These are phyloP conservation scores for Diphasiastrum complanatum DNA, from an alignment of 83 land plant genomes.

Conservation along the genomic window DNA sequence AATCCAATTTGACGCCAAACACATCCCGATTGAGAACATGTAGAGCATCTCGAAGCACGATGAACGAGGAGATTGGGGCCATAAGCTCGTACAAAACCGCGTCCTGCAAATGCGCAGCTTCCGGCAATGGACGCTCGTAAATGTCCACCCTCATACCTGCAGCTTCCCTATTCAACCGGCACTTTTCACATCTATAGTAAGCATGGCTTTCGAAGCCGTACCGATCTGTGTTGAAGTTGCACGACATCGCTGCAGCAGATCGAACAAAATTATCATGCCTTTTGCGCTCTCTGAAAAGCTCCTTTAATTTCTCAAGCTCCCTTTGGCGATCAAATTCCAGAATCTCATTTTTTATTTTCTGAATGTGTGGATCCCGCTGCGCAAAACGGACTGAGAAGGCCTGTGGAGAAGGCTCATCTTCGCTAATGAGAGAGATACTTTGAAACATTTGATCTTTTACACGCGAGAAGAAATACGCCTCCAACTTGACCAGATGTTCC, in stretches of 20 bases:
- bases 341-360: not conserved
- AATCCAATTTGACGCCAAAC: not conserved
- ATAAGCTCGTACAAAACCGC: constrained; percentile 12
- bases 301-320: constrained; percentile 3
- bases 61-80: not conserved
- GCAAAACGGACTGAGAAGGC: constrained; percentile 8
- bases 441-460: too few species aligned
- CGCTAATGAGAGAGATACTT: constrained; percentile 8
- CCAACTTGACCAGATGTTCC: constrained; percentile 11
- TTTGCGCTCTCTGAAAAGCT: not conserved
- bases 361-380: not conserved
- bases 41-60: constrained; percentile 1
- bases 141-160: not conserved
- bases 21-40: constrained; percentile 15
- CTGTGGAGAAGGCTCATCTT: constrained; percentile 11
- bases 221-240: not conserved
- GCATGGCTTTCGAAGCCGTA: not conserved
- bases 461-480: constrained; percentile 6
- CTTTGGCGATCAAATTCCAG: not conserved
- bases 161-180: not conserved
- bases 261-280: not conserved
- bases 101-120: not conserved
- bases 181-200: not conserved
- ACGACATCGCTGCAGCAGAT: not conserved
- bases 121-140: constrained; percentile 7